Evolutionary conservation across 169 alveolate species (phyloP).

Genomic region (Cyclospora cayetanensis): DNA sequence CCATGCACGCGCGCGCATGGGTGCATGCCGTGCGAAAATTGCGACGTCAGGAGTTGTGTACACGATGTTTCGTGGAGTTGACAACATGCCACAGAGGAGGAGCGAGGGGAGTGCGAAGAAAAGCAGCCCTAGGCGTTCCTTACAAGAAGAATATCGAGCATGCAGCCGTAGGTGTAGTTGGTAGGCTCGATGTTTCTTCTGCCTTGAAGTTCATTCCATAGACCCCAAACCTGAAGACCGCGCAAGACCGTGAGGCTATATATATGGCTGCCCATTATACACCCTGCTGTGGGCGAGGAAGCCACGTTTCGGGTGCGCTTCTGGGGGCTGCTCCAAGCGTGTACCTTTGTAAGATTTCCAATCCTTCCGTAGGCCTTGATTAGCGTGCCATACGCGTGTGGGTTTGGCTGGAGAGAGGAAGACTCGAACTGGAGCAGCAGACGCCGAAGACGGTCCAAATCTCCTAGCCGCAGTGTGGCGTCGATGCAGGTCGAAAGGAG

Average conservation of each 20-base stretch:
- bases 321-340: background rate
- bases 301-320: no score
- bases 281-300: no score
- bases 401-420: background rate
- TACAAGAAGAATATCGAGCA: conserved; percentile 33
- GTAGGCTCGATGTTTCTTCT: background rate
- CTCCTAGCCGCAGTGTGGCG: conserved; percentile 40
- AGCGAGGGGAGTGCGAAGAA: no score
- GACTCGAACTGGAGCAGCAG: background rate
- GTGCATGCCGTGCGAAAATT: no score
- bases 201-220: background rate
- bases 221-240: conserved; percentile 6
- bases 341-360: background rate
- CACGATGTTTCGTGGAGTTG: no score
- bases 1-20: no score
- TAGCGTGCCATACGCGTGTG: conserved; percentile 58
- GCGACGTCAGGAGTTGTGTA: no score
- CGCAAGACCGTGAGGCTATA: background rate
- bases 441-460: background rate
- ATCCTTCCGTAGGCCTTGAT: conserved; percentile 57
- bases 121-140: no score
- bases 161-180: conserved; percentile 52
- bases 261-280: no score
- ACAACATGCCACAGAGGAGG: no score
- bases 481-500: conserved; percentile 50